Conservation (phyloP, 2,329 filamentous ascomycete genomes). For the Fusarium euwallaceae region DNA sequence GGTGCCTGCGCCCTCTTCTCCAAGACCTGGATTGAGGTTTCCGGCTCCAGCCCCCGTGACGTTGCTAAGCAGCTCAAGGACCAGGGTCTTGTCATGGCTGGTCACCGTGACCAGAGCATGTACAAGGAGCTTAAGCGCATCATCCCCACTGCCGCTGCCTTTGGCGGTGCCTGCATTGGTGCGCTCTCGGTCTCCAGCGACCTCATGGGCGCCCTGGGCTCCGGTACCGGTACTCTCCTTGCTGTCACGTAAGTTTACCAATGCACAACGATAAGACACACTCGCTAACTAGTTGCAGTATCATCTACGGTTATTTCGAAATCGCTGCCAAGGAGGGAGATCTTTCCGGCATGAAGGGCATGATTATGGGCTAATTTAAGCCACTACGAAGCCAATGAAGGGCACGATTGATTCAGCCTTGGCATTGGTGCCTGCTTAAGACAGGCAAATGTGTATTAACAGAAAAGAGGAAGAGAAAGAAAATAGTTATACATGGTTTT, state of each 20-base stretch:
- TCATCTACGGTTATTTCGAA: conserved; percentile 99
- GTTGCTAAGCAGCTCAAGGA: conserved; percentile 99
- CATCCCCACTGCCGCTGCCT: conserved; percentile 97
- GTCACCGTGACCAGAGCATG: conserved; percentile 99
- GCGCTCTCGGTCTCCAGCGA: conserved; percentile 95
- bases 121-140: conserved; percentile 99
- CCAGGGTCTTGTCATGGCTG: conserved; percentile 98
- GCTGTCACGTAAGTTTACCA: conserved; percentile 88
- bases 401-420: conserved; percentile 40
- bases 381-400: conserved; percentile 30
- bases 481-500: conserved; percentile 47
- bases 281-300: conserved; percentile 68
- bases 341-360: conserved; percentile 83
- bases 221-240: conserved; percentile 96
- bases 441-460: conserved; percentile 45
- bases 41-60: conserved; percentile 95
- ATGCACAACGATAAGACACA: not conserved
- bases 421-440: conserved; percentile 31
- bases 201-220: conserved; percentile 94
- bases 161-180: conserved; percentile 99
- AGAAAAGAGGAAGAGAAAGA: conserved; percentile 46
- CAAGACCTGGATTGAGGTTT: conserved; percentile 99
- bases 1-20: conserved; percentile 98
- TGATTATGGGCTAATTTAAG: conserved; percentile 74
- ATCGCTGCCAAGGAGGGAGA: conserved; percentile 99